Conservation (phyloP, 352 stramenopile genomes). For the Globisporangium megalacanthum region DNA sequence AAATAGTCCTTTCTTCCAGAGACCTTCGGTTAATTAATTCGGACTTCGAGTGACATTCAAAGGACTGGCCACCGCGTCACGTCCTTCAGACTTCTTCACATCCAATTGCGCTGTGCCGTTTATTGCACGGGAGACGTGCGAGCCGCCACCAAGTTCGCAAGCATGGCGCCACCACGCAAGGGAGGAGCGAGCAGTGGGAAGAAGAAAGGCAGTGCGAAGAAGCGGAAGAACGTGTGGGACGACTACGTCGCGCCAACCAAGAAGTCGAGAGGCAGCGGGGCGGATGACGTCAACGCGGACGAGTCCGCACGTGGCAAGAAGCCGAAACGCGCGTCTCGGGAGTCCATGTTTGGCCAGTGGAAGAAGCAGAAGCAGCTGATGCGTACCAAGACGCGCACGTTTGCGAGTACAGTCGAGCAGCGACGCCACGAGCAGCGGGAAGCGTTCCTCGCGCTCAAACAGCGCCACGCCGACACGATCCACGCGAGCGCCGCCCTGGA, state of each 20-base stretch:
- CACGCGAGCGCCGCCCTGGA: conserved; percentile 21
- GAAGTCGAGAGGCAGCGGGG: conserved; percentile 8
- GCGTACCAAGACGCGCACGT: conserved; percentile 35
- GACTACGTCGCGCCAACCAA: conserved; percentile 17
- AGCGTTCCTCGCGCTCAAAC: conserved; percentile 26
- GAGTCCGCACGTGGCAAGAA: conserved; percentile 12
- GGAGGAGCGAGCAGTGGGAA: conserved; percentile 16
- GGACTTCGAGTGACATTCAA: too few species aligned
- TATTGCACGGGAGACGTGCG: too few species aligned
- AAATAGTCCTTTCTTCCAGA: too few species aligned
- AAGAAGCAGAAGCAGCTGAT: conserved; percentile 54
- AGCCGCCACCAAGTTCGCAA: neutral
- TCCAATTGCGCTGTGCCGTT: too few species aligned
- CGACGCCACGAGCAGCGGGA: conserved; percentile 49
- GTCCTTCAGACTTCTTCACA: too few species aligned
- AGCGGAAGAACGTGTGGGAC: conserved; percentile 55
- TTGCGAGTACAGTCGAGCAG: conserved; percentile 32
- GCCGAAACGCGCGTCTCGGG: conserved; percentile 12
- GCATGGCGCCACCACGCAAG: conserved; percentile 26
- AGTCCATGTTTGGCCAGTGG: conserved; percentile 77
- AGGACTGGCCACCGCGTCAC: too few species aligned
- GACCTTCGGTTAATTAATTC: too few species aligned
- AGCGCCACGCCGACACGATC: conserved; percentile 31
- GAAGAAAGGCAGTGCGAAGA: conserved; percentile 37
- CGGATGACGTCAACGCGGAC: conserved; percentile 1